Conservation (phyloP, 106 monocot genomes). For the Acanthochlamys bracteata region DNA sequence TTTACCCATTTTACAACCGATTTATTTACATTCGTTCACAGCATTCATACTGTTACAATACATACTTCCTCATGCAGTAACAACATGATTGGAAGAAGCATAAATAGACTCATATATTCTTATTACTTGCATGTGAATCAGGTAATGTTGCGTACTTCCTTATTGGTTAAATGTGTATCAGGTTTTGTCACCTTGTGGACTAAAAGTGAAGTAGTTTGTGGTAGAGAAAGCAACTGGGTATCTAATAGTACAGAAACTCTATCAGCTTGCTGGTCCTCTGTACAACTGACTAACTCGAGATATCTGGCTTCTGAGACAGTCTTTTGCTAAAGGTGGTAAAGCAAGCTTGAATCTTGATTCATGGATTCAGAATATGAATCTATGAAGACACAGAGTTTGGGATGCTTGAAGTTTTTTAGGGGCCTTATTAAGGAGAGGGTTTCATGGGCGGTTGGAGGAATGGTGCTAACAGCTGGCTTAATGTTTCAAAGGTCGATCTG, state of each 20-base stretch:
- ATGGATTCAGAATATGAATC: conserved; percentile 39
- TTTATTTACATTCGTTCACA: no score
- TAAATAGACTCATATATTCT: neutral
- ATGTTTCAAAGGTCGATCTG: conserved; percentile 47
- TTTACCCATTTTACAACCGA: no score
- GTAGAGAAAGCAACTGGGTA: conserved; percentile 69
- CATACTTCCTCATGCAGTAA: no score
- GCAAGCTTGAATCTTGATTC: conserved; percentile 56
- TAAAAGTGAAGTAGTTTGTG: conserved; percentile 81
- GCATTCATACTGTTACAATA: no score
- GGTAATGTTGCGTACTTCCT: conserved; percentile 42
- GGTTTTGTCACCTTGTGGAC: conserved; percentile 85
- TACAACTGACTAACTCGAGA: conserved; percentile 22
- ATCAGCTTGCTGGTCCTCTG: conserved; percentile 67
- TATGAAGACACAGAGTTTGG: conserved; percentile 1
- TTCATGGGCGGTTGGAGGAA: conserved; percentile 84
- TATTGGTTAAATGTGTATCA: conserved; percentile 29
- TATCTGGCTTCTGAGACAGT: conserved; percentile 25
- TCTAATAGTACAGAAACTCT: conserved; percentile 97
- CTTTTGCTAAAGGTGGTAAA: conserved; percentile 87
- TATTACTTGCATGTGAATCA: conserved; percentile 28
- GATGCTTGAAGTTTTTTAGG: conserved; percentile 39
- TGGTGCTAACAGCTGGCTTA: conserved; percentile 84
- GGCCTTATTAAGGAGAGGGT: conserved; percentile 35
- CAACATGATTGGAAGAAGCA: neutral